Conservation (phyloP, 2,329 filamentous ascomycete species). For the Tolypocladium amazonense region DNA sequence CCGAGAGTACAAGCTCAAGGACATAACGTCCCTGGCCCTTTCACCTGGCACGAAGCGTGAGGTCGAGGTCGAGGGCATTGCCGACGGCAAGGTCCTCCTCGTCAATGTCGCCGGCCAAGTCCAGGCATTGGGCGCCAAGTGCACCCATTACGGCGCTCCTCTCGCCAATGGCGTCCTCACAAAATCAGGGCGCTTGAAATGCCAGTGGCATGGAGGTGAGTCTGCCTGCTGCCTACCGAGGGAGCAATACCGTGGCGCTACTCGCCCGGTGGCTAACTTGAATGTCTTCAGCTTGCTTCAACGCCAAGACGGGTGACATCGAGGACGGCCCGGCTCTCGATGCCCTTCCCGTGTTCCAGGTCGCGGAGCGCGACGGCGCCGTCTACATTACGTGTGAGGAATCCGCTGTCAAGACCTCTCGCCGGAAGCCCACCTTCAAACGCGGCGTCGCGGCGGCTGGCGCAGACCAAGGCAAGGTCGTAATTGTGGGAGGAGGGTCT, state of each 20-base stretch:
- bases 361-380: constrained; percentile 69
- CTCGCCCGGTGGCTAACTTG: background rate
- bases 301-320: constrained; percentile 77
- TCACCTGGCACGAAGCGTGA: constrained; percentile 77
- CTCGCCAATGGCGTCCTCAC: constrained; percentile 78
- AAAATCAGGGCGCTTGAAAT: constrained; percentile 72
- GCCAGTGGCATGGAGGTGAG: constrained; percentile 91
- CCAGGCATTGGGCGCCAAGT: constrained; percentile 73
- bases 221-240: background rate
- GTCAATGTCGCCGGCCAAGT: constrained; percentile 67
- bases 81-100: constrained; percentile 76
- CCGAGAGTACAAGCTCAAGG: constrained; percentile 63
- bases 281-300: constrained; percentile 67
- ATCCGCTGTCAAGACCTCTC: constrained; percentile 63
- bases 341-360: constrained; percentile 70
- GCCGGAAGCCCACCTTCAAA: constrained; percentile 63
- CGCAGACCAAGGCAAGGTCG: constrained; percentile 50
- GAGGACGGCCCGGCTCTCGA: constrained; percentile 91
- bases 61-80: constrained; percentile 80
- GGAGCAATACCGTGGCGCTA: background rate
- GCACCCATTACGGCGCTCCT: constrained; percentile 87
- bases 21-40: constrained; percentile 61
- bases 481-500: constrained; percentile 84
- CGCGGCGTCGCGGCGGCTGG: constrained; percentile 44
- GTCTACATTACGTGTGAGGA: constrained; percentile 81